Conservation (phyloP, 2,329 filamentous ascomycete species). For the Sporothrix pallida region DNA sequence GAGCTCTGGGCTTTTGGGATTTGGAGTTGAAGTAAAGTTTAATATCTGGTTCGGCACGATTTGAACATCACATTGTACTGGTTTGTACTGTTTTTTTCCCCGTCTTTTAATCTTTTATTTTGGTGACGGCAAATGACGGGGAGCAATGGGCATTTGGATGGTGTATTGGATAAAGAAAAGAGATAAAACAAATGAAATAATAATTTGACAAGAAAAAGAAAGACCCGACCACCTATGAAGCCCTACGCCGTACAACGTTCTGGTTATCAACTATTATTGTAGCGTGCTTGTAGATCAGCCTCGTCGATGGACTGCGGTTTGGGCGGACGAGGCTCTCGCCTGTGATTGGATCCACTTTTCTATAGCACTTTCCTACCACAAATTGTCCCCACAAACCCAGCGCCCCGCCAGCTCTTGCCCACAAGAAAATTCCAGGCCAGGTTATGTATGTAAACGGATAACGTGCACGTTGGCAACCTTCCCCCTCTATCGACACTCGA, state of each 20-base stretch:
- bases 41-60: neutral
- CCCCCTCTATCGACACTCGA: constrained; percentile 12
- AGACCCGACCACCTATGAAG: no score
- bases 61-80: constrained; percentile 14
- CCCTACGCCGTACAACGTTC: no score
- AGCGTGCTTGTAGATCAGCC: neutral
- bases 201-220: no score
- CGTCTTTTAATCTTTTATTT: neutral
- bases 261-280: no score
- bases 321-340: neutral
- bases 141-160: neutral
- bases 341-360: constrained; percentile 3
- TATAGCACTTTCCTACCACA: neutral
- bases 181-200: neutral
- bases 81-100: neutral
- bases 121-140: neutral
- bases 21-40: neutral
- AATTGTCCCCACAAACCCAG: neutral
- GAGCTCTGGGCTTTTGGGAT: neutral
- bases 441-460: neutral
- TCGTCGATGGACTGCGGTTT: neutral
- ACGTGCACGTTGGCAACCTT: neutral
- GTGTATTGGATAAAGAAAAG: neutral
- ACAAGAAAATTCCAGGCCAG: constrained; percentile 32
- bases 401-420: constrained; percentile 30